A percentile compares a stretch with the other conserved stretches of the same genome.
These are phyloP conservation scores for Chlamydomonas incerta DNA, from an alignment of 139 green algal species.

Conservation along the genomic window DNA sequence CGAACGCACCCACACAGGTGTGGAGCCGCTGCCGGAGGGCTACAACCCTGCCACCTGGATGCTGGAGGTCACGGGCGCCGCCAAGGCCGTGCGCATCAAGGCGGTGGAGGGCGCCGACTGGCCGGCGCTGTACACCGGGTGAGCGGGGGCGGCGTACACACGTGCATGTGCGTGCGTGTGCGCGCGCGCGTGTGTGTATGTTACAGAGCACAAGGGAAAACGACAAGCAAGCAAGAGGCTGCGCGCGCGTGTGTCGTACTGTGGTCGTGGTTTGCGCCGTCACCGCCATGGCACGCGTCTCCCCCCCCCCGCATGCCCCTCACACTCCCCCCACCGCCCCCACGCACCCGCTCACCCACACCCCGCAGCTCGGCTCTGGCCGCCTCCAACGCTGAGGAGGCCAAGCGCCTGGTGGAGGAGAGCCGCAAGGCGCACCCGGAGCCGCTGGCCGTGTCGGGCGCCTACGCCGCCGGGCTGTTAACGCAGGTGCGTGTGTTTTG, in stretches of 20 bases:
- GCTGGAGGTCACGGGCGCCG: constrained; percentile 70
- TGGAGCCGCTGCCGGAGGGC: constrained; percentile 18
- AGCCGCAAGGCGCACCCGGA: background rate
- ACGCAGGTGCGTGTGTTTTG: constrained; percentile 19
- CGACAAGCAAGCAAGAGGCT: too few relatives aligned
- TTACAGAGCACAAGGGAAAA: too few relatives aligned
- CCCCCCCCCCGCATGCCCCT: too few relatives aligned
- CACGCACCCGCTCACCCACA: background rate
- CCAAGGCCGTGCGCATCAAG: constrained; percentile 26
- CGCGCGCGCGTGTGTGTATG: too few relatives aligned
- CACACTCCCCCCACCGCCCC: background rate
- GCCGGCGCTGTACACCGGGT: background rate
- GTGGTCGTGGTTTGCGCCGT: too few relatives aligned
- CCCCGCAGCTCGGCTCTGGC: constrained; percentile 9
- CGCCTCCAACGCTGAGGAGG: background rate
- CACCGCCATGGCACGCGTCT: too few relatives aligned
- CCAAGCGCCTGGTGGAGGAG: constrained; percentile 3
- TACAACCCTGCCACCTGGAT: constrained; percentile 90
- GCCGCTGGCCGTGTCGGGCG: constrained; percentile 20
- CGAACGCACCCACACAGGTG: background rate
- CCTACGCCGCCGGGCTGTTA: constrained; percentile 13
- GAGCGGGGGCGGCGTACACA: too few relatives aligned
- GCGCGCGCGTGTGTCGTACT: too few relatives aligned
- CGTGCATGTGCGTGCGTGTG: too few relatives aligned
- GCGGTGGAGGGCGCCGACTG: constrained; percentile 38